phyloP scores from a whole-genome alignment of 139 green algal species.

The Spirogloea muscicola region DNA sequence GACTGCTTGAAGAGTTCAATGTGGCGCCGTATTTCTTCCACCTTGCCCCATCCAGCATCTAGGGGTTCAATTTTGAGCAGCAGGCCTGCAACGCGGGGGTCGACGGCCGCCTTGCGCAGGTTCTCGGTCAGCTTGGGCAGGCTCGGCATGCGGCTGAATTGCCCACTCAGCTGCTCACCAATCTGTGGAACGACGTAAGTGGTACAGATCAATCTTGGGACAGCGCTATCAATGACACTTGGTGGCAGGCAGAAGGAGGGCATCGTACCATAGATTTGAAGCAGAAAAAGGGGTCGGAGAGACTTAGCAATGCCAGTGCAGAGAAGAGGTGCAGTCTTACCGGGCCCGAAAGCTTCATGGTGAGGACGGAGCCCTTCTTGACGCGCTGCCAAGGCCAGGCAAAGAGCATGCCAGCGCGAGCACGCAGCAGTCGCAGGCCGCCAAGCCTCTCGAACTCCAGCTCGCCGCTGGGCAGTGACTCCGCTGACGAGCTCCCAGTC shows the following conservation, averaged over 20 bases:
- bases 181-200: constrained; percentile 47
- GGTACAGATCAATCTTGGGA: too few species aligned
- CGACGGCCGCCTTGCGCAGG: constrained; percentile 79
- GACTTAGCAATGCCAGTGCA: too few species aligned
- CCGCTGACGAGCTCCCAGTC: too few species aligned
- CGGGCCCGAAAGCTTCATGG: constrained; percentile 62
- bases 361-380: constrained; percentile 71
- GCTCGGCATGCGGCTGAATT: constrained; percentile 51
- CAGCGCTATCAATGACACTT: too few species aligned
- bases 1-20: constrained; percentile 54
- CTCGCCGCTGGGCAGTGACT: constrained; percentile 33
- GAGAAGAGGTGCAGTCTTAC: not conserved
- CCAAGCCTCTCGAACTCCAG: constrained; percentile 21
- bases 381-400: constrained; percentile 85
- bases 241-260: too few species aligned
- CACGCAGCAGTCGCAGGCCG: constrained; percentile 12
- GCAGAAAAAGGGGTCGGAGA: too few species aligned
- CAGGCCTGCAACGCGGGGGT: constrained; percentile 76
- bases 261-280: too few species aligned
- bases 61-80: constrained; percentile 80
- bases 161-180: constrained; percentile 37
- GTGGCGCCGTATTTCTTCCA: constrained; percentile 73
- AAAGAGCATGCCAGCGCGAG: constrained; percentile 47
- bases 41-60: constrained; percentile 60
- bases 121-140: constrained; percentile 66